Base-by-base conservation (phyloP, 805 yeast genomes). In the Metschnikowia amazonensis region DNA sequence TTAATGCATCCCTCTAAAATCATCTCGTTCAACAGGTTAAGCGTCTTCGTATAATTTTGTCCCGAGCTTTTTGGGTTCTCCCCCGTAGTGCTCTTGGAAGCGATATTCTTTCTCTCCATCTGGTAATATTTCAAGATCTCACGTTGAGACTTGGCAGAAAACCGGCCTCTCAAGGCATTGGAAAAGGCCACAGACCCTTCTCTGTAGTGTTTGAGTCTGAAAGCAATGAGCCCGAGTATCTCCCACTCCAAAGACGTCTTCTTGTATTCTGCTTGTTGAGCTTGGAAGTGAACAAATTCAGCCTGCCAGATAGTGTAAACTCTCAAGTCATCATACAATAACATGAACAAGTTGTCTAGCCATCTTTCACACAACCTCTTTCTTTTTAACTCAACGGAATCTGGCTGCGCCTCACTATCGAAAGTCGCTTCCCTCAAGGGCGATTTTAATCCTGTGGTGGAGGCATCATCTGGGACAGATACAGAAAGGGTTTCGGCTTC, bases 301-400 rank as follows among this genome's bases (percentile, higher is more conserved):
- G 96, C 89, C 62, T 89, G 90, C 94, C 96, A 92, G 75, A 88
- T 78, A 1, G 97, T 89, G 62, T 86, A 92, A 1, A 87, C 81
- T 58, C 86, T 74, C 57, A 86, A 73, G 60, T 86, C 95, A 56
- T 82, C 88, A 57, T 82, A 82, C 30, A 82, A 63, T 7, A 82
- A 59, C 86, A 82, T 80, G 60, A 82, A 82, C 48, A 82, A 63
- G 58, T 81, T 81, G 63, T 82, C 89, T 48, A 82, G 69, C 89
- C 89, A 82, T 57, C 87, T 72, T 60, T 82, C 88, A 67, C 89
- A 82, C 34, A 82, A 69, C 58, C 87, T 65, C 57, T 82, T 82
- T 60, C 78, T 75, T 55, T 76, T 81, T 62, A 83, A 78, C 21
- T 80, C 82, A 36, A 65, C 57, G 32, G 62, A 66, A 16, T 48